Evolutionary conservation across 192 early-diverging fungal genomes (phyloP).

Genomic region (Entomortierella lignicola): DNA sequence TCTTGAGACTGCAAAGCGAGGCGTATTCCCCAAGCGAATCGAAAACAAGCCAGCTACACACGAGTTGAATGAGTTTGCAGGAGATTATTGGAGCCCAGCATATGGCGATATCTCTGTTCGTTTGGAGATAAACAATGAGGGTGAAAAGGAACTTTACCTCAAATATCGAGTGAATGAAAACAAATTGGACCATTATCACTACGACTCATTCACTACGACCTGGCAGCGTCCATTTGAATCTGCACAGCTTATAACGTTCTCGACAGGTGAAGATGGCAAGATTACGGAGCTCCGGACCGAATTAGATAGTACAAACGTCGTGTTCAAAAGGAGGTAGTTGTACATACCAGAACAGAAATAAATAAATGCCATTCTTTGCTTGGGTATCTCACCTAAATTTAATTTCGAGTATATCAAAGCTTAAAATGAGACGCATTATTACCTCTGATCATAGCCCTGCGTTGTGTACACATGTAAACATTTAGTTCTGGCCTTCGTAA

Average conservation of each 20-base stretch:
- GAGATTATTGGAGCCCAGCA: not conserved
- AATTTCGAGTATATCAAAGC: too few relatives aligned
- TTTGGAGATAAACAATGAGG: not conserved
- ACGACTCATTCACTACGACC: not conserved
- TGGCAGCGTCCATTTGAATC: not conserved
- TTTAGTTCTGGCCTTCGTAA: too few relatives aligned
- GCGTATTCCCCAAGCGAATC: slow-evolving; percentile 15
- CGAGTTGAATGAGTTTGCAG: not conserved
- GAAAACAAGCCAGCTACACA: slow-evolving; percentile 12
- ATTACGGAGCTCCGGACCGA: not conserved
- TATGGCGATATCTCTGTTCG: not conserved
- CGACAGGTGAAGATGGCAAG: not conserved
- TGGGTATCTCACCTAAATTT: too few relatives aligned
- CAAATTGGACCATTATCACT: not conserved
- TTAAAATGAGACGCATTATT: too few relatives aligned
- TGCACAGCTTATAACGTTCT: not conserved
- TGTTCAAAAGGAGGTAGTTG: too few relatives aligned
- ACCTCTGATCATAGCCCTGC: too few relatives aligned
- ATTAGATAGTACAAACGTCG: too few relatives aligned
- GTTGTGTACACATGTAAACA: too few relatives aligned
- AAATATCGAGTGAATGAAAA: not conserved
- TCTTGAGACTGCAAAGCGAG: not conserved
- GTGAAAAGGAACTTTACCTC: not conserved
- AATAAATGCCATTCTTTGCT: too few relatives aligned
- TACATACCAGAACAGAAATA: too few relatives aligned